These are phyloP conservation scores for Hevea brasiliensis DNA, from an alignment of 345 rosid genomes.

Conservation along the genomic window DNA sequence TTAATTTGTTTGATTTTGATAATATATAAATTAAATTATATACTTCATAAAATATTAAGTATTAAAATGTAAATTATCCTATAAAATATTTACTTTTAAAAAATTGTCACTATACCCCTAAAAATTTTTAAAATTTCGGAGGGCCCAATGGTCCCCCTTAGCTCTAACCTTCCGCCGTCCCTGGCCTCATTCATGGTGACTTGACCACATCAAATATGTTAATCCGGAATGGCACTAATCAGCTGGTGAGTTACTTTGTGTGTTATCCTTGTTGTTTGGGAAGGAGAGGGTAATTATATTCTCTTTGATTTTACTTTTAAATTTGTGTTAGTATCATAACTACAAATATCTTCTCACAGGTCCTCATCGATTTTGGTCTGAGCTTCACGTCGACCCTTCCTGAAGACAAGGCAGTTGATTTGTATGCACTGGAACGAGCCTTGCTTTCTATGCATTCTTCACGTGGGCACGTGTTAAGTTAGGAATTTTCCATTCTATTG, in stretches of 20 bases:
- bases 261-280: not conserved
- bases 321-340: conserved; percentile 17
- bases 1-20: too few species aligned
- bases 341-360: conserved; percentile 41
- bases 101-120: too few species aligned
- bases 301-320: not conserved
- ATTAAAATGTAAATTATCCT: too few species aligned
- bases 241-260: conserved; percentile 52
- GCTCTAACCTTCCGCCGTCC: too few species aligned
- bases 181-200: conserved; percentile 95
- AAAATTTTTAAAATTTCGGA: too few species aligned
- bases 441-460: conserved; percentile 91
- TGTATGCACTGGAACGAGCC: conserved; percentile 94
- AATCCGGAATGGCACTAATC: conserved; percentile 56
- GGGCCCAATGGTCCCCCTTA: too few species aligned
- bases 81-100: too few species aligned
- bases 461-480: conserved; percentile 92
- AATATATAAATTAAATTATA: too few species aligned
- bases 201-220: conserved; percentile 95
- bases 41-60: too few species aligned
- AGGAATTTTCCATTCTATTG: not conserved
- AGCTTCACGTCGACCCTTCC: conserved; percentile 92
- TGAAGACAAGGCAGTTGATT: conserved; percentile 93
- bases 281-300: not conserved
- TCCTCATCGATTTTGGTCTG: conserved; percentile 89